Evolutionary conservation across 2,329 filamentous ascomycete species (phyloP), one percentile per base, ranked within the genome.

Genomic region (Dothistroma pini): DNA sequence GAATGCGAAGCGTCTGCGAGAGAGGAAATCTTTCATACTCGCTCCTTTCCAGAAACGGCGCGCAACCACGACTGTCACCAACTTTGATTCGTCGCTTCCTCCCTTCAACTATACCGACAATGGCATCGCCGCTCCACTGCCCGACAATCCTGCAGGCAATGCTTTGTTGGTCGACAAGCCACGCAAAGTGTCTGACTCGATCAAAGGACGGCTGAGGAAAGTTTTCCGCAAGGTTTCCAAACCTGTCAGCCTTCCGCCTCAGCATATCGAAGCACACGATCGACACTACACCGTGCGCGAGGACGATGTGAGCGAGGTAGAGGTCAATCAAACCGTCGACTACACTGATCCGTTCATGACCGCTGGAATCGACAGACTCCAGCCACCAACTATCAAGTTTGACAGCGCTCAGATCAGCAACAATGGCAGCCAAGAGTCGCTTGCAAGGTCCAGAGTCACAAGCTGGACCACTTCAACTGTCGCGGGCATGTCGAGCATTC

Each of bases 381-480:
- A 32, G 35, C 35, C 22, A 11, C 21, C 47, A 9, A 22, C 35
- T 6, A 22, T 10, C 22, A 50, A 41, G 3, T 38, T 55, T 12
- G 38, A 21, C 25, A 50, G 29, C 9, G 44, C 32, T 19, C 16
- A 29, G 73, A 81, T 16, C 41, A 56, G 51, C 47, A 64, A 85
- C 5, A 82, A 82, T 61, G 86, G 80, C 61, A 73, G 72, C 47
- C 75, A 74, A 55, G 69, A 68, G 0, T 77, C 74, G 14, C 81
- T 84, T 44, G 81, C 85, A 21, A 83, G 78, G 65, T 89, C 86
- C n/a, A 78, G 88, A 22, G 84, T 90, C 55, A 90, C 88, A 1
- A 91, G 88, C 72, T 91, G 89, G 89, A 83, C 83, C 4, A 84
- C 86, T 63, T 89, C 88, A 0, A 84, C 83, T 1, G 79, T 80